These are phyloP conservation scores for Pythium insidiosum DNA, from an alignment of 352 stramenopile genomes.

Conservation along the genomic window DNA sequence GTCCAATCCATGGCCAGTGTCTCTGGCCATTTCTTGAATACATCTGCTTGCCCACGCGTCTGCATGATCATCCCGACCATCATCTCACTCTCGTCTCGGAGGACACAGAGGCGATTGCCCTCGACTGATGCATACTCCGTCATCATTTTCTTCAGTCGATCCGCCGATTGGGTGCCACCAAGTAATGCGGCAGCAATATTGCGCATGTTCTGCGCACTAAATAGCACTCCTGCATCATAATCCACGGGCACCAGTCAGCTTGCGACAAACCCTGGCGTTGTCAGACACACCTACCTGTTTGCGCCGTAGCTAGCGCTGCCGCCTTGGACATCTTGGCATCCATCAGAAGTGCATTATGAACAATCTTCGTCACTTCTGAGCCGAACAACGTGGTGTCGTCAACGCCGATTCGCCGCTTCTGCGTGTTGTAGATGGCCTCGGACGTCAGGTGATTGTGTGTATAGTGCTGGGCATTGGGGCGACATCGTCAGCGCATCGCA, in stretches of 20 bases:
- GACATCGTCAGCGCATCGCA: neutral
- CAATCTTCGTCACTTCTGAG: too few species aligned
- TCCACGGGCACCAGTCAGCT: too few species aligned
- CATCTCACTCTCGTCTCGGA: neutral
- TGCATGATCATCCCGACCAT: neutral
- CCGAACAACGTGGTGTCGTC: too few species aligned
- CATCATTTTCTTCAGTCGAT: neutral
- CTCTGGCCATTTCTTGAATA: neutral
- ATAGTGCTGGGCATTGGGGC: neutral
- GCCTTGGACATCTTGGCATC: too few species aligned
- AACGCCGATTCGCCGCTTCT: too few species aligned
- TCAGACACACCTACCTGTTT: too few species aligned
- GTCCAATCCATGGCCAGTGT: constrained; percentile 9
- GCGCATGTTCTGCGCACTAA: neutral
- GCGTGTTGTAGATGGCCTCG: too few species aligned
- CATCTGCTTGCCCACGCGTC: neutral
- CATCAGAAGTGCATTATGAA: too few species aligned
- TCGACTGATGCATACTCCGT: neutral
- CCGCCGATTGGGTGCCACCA: neutral
- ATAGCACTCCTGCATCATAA: neutral
- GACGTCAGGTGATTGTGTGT: too few species aligned
- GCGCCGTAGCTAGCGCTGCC: too few species aligned
- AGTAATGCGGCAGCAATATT: neutral
- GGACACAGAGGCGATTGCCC: neutral
- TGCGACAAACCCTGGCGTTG: too few species aligned